Evolutionary conservation across 352 stramenopile genomes (phyloP), one percentile per base, ranked within the genome.

Genomic region (Pythium scleroteichum): DNA sequence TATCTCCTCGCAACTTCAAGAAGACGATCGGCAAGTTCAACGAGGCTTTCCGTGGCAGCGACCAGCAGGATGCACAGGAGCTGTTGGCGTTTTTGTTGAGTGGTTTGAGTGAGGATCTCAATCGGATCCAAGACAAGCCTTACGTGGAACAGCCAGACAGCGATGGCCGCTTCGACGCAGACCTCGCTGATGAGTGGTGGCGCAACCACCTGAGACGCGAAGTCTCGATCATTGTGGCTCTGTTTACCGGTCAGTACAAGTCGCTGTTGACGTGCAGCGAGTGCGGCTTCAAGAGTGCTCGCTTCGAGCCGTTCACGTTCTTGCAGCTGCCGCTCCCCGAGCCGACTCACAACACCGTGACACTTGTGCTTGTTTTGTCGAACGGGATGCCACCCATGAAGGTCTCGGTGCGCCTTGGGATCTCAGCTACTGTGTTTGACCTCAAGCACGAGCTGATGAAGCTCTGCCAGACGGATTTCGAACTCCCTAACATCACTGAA

Each of bases 241-340:
- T 99, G 4, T 99, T 99, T 67, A 98, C 94, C 9, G 98, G 98
- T 0, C 97, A 99, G 78, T 99, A 99, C 80, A 99, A 99, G 70
- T 98, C 92, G 59, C 79, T 98, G 22, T 69, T 99, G 23, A 98
- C 90, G 26, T 99, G 98, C 69, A 93, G 87, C 53, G 80, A 88
- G 19, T 99, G 98, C 65, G 90, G 90, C 13, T 99, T 99, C 68
- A 96, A 92, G 65, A 96, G 81, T 14, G 87, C 89, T 22, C 85
- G 92, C 13, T 98, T 97, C 53, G 95, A 98, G 59, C 87, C 94
- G 5, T 98, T 98, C 53, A 97, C 88, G 16, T 94, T 95, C 33
- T 57, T 97, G 3, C 82, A 95, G 53, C 69, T 97, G 29, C 89
- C 89, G 2, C 61, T 97, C 16, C 89, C 89, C 0, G 94, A 98